Conservation (phyloP, 2,329 filamentous ascomycete genomes). For the Neofusicoccum cordaticola region DNA sequence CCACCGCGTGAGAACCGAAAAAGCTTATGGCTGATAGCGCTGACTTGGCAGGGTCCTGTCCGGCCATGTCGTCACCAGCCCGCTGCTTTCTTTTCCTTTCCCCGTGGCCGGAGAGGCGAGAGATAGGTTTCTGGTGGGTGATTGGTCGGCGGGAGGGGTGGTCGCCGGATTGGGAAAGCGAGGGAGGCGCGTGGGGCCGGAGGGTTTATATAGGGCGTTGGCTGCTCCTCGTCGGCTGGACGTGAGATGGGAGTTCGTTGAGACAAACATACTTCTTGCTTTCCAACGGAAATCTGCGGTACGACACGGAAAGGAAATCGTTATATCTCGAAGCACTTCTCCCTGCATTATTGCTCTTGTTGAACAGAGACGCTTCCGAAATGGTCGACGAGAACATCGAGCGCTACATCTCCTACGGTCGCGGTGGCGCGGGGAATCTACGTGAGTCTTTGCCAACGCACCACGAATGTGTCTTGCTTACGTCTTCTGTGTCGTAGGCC, state of each 20-base stretch:
- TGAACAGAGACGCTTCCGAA: not conserved
- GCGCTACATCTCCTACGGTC: conserved; percentile 22
- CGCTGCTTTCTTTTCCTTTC: not conserved
- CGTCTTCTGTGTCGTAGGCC: not conserved
- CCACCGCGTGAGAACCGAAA: not conserved
- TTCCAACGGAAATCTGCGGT: too few relatives aligned
- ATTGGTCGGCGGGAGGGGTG: not conserved
- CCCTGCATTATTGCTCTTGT: too few relatives aligned
- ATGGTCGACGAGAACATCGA: conserved; percentile 18
- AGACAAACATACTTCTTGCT: too few relatives aligned
- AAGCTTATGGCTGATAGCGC: not conserved
- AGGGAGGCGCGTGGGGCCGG: not conserved
- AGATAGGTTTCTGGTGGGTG: not conserved
- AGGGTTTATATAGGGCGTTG: not conserved
- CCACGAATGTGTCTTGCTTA: not conserved
- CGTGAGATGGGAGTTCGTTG: too few relatives aligned
- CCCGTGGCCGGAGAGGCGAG: not conserved
- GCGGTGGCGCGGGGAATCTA: conserved; percentile 25
- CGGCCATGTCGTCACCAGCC: not conserved
- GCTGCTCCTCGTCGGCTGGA: too few relatives aligned
- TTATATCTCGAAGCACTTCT: not conserved
- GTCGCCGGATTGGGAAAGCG: not conserved
- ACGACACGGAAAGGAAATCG: not conserved
- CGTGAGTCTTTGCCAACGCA: conserved; percentile 13
- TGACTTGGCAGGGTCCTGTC: not conserved